A percentile compares a stretch with the other conserved stretches of the same genome.
Conservation (phyloP, 202 grass and related monocot species). For the Tripidium arundinaceum region DNA sequence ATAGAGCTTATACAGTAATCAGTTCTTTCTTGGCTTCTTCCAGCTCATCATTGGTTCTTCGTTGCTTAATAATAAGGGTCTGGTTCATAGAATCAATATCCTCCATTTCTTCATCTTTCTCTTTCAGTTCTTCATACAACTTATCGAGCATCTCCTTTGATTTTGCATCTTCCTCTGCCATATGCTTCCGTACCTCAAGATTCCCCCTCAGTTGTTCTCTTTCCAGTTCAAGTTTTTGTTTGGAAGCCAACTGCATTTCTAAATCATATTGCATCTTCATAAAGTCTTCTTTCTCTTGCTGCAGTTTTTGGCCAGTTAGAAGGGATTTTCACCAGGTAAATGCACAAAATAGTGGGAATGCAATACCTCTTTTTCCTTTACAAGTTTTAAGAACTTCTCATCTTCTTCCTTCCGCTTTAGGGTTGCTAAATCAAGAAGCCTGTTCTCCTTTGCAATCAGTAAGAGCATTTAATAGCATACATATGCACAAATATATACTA, state of each 20-base stretch:
- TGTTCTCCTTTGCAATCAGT: constrained; percentile 34
- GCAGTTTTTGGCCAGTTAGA: constrained; percentile 16
- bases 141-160: not conserved
- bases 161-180: constrained; percentile 20
- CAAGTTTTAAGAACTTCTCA: constrained; percentile 15
- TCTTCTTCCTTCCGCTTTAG: constrained; percentile 28
- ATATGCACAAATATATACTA: not conserved
- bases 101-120: constrained; percentile 16
- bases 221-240: constrained; percentile 7
- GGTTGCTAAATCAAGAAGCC: constrained; percentile 31
- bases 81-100: constrained; percentile 16
- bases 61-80: constrained; percentile 32
- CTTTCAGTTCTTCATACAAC: constrained; percentile 15
- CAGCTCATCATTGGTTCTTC: constrained; percentile 36
- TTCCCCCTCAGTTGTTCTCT: constrained; percentile 42
- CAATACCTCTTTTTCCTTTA: constrained; percentile 39
- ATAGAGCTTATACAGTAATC: not conserved
- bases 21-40: constrained; percentile 34
- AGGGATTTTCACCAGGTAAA: constrained; percentile 6
- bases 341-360: not conserved
- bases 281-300: constrained; percentile 38
- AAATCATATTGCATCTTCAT: constrained; percentile 9
- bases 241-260: no score
- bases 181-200: constrained; percentile 35
- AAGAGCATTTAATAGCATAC: not conserved